Conservation (phyloP, 1,139 yeast genomes). For the Pneumocystis carinii region DNA sequence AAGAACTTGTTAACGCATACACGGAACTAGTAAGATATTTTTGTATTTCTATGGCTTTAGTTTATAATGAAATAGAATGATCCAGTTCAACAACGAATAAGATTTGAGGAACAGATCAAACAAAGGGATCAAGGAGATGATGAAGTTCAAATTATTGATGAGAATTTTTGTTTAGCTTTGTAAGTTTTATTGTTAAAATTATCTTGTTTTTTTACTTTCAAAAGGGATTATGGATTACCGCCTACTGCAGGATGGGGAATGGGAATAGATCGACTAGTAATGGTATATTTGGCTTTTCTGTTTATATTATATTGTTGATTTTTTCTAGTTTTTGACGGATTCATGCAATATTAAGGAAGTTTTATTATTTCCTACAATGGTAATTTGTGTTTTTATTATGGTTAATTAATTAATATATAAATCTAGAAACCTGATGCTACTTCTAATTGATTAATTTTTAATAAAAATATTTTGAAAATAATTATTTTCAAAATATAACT, state of each 20-base stretch:
- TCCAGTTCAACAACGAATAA: constrained; percentile 53
- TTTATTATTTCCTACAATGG: constrained; percentile 87
- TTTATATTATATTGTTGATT: neutral
- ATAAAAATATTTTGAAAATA: neutral
- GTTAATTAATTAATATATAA: neutral
- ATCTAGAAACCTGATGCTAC: neutral
- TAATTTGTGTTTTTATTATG: constrained; percentile 39
- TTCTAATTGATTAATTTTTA: neutral
- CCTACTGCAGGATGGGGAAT: constrained; percentile 99
- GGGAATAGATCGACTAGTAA: constrained; percentile 95
- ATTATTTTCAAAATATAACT: neutral
- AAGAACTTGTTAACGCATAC: constrained; percentile 96
- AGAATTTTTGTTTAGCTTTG: constrained; percentile 89
- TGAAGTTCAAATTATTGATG: constrained; percentile 94
- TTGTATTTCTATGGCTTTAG: constrained; percentile 29
- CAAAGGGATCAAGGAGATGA: constrained; percentile 99
- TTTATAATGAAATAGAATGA: constrained; percentile 34
- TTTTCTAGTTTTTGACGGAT: constrained; percentile 58
- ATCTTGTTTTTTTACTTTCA: neutral
- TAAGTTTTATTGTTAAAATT: neutral
- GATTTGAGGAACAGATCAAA: constrained; percentile 97
- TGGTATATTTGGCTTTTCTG: constrained; percentile 27
- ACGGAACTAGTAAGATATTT: constrained; percentile 98
- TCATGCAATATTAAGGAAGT: constrained; percentile 97
- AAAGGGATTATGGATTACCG: constrained; percentile 80